A percentile compares a stretch with the other conserved stretches of the same genome.
Conservation (phyloP, 1,284 basidiomycete species). For the Vanrija sp. region DNA sequence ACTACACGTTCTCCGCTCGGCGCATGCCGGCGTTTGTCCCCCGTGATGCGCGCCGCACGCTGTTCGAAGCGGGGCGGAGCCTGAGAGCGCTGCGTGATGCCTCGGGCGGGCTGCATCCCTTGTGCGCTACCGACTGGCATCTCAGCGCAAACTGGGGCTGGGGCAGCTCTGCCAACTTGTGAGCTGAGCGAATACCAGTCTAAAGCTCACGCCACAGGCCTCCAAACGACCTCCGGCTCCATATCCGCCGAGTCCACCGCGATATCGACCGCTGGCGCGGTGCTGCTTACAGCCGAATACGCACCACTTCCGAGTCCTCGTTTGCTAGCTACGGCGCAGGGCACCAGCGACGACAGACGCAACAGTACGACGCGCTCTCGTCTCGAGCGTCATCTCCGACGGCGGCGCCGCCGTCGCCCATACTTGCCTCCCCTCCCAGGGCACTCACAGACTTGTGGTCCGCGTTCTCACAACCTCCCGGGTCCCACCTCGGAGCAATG, state of each 20-base stretch:
- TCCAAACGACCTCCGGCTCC: conserved; percentile 13
- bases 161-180: conserved; percentile 12
- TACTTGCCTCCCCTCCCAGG: neutral
- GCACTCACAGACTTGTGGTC: conserved; percentile 18
- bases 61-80: conserved; percentile 43
- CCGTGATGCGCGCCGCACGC: conserved; percentile 20
- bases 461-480: conserved; percentile 24
- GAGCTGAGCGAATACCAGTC: neutral
- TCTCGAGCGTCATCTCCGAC: neutral
- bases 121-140: conserved; percentile 29
- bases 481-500: conserved; percentile 17
- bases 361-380: too few species aligned
- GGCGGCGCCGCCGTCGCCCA: neutral
- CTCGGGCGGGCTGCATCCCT: conserved; percentile 31
- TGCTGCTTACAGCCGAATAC: conserved; percentile 7
- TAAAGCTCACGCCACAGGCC: neutral
- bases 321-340: neutral
- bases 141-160: conserved; percentile 31
- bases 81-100: conserved; percentile 39
- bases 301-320: conserved; percentile 19
- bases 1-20: conserved; percentile 31
- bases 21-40: conserved; percentile 43
- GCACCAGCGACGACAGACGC: neutral
- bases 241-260: conserved; percentile 23
- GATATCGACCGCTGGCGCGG: conserved; percentile 35